A percentile compares a stretch with the other conserved stretches of the same genome.
Conservation (phyloP, 2,329 filamentous ascomycete genomes). For the Cordyceps farinosa region DNA sequence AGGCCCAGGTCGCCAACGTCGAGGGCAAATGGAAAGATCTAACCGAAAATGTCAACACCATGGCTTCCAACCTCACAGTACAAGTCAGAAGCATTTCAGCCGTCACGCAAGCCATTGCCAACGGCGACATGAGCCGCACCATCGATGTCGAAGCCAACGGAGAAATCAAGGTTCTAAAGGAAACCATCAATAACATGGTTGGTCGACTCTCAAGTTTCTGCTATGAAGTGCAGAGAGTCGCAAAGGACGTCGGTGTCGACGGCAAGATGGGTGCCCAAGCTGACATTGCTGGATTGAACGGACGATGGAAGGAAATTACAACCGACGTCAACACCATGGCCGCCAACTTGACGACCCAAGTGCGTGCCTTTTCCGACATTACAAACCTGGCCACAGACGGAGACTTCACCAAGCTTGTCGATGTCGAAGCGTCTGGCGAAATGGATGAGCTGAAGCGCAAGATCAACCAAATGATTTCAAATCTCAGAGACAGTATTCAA, state of each 20-base stretch:
- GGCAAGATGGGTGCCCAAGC: constrained; percentile 98
- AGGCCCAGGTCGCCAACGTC: constrained; percentile 90
- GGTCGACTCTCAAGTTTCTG: constrained; percentile 93
- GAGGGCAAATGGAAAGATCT: constrained; percentile 98
- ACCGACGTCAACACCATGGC: constrained; percentile 95
- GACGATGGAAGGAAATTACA: constrained; percentile 97
- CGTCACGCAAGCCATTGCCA: constrained; percentile 91
- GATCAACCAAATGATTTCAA: constrained; percentile 99
- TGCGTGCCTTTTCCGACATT: constrained; percentile 95
- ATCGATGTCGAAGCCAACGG: constrained; percentile 94
- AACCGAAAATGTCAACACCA: constrained; percentile 82
- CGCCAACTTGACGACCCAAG: constrained; percentile 79
- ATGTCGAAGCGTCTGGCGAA: constrained; percentile 94
- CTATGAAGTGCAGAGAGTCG: constrained; percentile 90
- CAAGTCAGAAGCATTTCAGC: constrained; percentile 81
- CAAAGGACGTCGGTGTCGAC: constrained; percentile 94
- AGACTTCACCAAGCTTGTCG: constrained; percentile 95
- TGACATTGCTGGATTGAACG: constrained; percentile 86
- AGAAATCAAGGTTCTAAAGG: constrained; percentile 89
- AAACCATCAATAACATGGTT: constrained; percentile 99
- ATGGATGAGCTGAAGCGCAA: constrained; percentile 99
- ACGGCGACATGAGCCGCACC: constrained; percentile 92
- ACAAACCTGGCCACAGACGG: constrained; percentile 97
- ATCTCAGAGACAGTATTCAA: constrained; percentile 91
- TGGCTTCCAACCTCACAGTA: constrained; percentile 65